Conservation (phyloP, 1,284 basidiomycete species). For the Leccinum fuscescens region DNA sequence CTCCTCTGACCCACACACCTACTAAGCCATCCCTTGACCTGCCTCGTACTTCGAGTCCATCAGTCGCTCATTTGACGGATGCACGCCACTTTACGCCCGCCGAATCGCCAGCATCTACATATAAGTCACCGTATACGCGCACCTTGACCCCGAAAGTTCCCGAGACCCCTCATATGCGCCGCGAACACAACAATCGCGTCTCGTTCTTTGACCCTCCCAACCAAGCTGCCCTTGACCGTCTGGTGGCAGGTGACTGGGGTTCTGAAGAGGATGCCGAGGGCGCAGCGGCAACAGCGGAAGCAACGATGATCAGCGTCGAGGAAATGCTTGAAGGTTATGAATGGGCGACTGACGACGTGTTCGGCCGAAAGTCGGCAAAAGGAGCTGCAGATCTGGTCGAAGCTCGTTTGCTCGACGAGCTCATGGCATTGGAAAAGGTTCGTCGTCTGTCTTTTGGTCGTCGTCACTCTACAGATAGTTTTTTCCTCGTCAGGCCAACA, state of each 20-base stretch:
- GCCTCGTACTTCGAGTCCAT: slow-evolving; percentile 18
- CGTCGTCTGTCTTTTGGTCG: slow-evolving; percentile 15
- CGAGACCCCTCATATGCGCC: slow-evolving; percentile 37
- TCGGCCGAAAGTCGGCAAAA: slow-evolving; percentile 57
- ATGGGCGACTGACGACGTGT: slow-evolving; percentile 78
- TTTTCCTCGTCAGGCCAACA: slow-evolving; percentile 65
- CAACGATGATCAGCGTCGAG: slow-evolving; percentile 87
- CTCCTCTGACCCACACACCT: slow-evolving; percentile 13
- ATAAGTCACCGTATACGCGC: slow-evolving; percentile 12
- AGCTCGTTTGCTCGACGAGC: slow-evolving; percentile 79
- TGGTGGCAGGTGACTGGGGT: slow-evolving; percentile 53
- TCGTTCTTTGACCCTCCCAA: slow-evolving; percentile 80
- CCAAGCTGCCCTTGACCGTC: slow-evolving; percentile 69
- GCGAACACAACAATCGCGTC: slow-evolving; percentile 66
- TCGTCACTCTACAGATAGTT: slow-evolving; percentile 3
- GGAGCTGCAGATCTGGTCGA: slow-evolving; percentile 89
- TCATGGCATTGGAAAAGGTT: slow-evolving; percentile 89
- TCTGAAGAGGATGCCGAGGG: slow-evolving; percentile 55
- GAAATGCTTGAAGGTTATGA: slow-evolving; percentile 99
- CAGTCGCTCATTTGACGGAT: slow-evolving; percentile 8
- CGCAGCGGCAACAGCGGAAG: slow-evolving; percentile 74
- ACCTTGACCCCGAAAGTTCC: slow-evolving; percentile 17
- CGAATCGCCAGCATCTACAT: slow-evolving; percentile 16
- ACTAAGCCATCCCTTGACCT: slow-evolving; percentile 26
- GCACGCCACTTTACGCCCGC: slow-evolving; percentile 5